phyloP scores from a whole-genome alignment of 176 grass and related monocot species.

The Dactylis glomerata region DNA sequence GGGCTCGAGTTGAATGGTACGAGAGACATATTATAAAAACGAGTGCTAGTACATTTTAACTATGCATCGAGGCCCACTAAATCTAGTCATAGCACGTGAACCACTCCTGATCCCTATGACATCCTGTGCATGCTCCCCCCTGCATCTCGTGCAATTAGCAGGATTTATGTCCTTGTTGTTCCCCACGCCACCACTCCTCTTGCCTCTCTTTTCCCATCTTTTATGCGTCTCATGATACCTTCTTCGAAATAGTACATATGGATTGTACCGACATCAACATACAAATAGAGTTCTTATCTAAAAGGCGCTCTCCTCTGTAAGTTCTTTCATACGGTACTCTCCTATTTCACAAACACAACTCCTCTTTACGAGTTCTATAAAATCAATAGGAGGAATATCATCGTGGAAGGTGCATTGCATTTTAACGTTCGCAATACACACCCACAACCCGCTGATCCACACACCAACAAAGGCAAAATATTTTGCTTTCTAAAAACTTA shows the following conservation, averaged over 20 bases:
- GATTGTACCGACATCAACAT: not conserved
- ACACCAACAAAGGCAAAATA: not conserved
- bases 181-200: not conserved
- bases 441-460: too few species aligned
- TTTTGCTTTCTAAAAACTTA: not conserved
- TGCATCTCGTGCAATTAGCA: conserved; percentile 21
- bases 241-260: not conserved
- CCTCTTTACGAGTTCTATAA: not conserved
- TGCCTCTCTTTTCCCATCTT: not conserved
- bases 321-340: too few species aligned
- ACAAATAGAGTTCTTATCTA: not conserved
- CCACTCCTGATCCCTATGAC: conserved; percentile 34
- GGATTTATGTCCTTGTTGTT: conserved; percentile 13
- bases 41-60: conserved; percentile 19
- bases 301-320: not conserved
- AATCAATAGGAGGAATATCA: not conserved
- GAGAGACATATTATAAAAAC: not conserved
- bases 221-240: not conserved
- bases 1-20: conserved; percentile 5
- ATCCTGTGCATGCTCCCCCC: conserved; percentile 27
- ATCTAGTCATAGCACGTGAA: conserved; percentile 39
- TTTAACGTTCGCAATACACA: not conserved
- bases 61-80: conserved; percentile 36
- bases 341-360: not conserved
- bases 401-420: too few species aligned